Base-by-base conservation (phyloP, 2,329 filamentous ascomycete species). In the Graphilbum fragrans region DNA sequence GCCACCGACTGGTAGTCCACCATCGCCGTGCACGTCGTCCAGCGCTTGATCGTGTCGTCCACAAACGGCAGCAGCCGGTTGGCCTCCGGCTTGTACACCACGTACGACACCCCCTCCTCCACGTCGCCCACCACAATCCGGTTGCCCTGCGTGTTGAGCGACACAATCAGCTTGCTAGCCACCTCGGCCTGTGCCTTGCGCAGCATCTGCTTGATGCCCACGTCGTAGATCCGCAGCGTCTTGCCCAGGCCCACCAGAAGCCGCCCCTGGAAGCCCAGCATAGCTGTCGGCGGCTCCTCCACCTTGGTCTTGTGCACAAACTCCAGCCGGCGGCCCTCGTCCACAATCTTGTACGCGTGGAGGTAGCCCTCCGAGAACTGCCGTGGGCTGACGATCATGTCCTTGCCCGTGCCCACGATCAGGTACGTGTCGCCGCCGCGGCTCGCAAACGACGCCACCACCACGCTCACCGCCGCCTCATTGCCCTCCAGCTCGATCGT, bases 271-370 rank as follows among this genome's bases (percentile, higher is more conserved):
- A 98, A 99, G 3, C 78, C 72, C n/a, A 92, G 67, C 16, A 98
- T 69, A n/a, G 92, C 90, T 53, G 86, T 77, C 2, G 93, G 86
- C 2, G 90, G 88, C 49, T 87, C 80, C 50, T 93, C 86, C 7
- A 95, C 74, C 53, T 87, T 86, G 1, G 93, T 98, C 61, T 95
- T 95, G 64, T 98, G 92, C 47, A 95, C 88, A 44, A 96, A 92
- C 54, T 95, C 85, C 16, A 98, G 72, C 53, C 86, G 79, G 42
- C 78, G 79, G n/a, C 93, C 93, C 39, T 82, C 75, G 58, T 17
- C 32, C n/a, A 6, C 32, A 18, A 98, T 86, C 34, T 86, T 79
- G 60, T 95, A 98, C 21, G 96, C 83, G 53, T 95, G 86, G 29
- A 98, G 84, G 51, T 82, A 94, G 1, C 90, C 92, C 46, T 79